These are phyloP conservation scores for Cadophora sp. DNA, from an alignment of 2,329 filamentous ascomycete species.

Conservation along the genomic window DNA sequence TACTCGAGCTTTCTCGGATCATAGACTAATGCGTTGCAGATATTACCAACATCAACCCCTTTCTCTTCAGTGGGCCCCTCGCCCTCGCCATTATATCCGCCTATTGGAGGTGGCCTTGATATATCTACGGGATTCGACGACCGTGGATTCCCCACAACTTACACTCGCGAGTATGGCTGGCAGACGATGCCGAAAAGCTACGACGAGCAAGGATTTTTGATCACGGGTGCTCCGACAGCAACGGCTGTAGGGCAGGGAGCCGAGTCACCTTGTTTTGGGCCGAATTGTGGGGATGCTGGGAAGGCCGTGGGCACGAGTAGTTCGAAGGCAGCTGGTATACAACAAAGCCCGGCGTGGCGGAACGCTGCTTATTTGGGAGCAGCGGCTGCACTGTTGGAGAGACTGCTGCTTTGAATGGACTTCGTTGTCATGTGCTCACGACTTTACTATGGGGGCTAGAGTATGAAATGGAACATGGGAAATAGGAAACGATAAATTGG, in stretches of 20 bases:
- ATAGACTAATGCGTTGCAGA: constrained; percentile 42
- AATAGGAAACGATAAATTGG: neutral
- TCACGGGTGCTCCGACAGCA: constrained; percentile 38
- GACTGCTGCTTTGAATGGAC: constrained; percentile 28
- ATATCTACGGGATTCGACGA: constrained; percentile 54
- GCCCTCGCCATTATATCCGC: constrained; percentile 51
- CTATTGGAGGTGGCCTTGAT: constrained; percentile 40
- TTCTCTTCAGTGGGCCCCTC: constrained; percentile 56
- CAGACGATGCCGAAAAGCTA: constrained; percentile 49
- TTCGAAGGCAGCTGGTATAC: constrained; percentile 30
- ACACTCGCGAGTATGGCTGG: constrained; percentile 47
- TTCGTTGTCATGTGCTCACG: constrained; percentile 5
- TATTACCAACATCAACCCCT: constrained; percentile 56
- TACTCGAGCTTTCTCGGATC: neutral
- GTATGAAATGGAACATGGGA: neutral
- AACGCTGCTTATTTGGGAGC: constrained; percentile 30
- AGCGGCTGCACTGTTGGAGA: constrained; percentile 28
- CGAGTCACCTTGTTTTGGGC: constrained; percentile 25
- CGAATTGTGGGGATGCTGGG: constrained; percentile 30
- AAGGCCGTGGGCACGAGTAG: constrained; percentile 34
- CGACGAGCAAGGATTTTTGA: constrained; percentile 53
- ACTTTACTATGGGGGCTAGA: neutral
- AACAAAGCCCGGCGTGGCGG: constrained; percentile 26
- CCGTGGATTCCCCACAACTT: constrained; percentile 56
- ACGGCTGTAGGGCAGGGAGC: constrained; percentile 18